Conservation (phyloP, 2,329 filamentous ascomycete genomes). For the Coniella vitis region DNA sequence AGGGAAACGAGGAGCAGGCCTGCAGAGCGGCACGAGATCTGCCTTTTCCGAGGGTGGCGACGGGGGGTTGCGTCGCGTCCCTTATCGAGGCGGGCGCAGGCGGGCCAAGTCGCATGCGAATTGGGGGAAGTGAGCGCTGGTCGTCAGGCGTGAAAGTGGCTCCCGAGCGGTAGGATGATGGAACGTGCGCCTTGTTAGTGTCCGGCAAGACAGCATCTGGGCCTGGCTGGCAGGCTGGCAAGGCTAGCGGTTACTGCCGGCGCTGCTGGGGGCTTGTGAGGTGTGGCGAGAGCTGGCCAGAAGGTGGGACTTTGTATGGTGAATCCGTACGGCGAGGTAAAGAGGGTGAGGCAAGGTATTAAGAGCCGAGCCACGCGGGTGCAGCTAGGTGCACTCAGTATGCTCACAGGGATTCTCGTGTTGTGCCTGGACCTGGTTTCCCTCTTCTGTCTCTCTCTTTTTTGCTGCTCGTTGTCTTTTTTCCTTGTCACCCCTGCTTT, state of each 20-base stretch:
- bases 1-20: not conserved
- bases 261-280: constrained; percentile 11
- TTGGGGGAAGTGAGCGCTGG: not conserved
- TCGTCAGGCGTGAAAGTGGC: no score
- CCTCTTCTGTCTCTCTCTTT: no score
- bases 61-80: not conserved
- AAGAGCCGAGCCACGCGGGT: no score
- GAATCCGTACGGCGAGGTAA: not conserved
- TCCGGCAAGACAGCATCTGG: no score
- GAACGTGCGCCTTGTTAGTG: not conserved
- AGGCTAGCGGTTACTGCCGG: constrained; percentile 12
- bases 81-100: not conserved
- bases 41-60: not conserved
- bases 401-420: no score
- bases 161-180: not conserved
- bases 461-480: no score
- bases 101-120: not conserved
- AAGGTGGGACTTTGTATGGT: not conserved
- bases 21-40: not conserved
- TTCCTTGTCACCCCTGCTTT: no score
- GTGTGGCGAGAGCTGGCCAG: constrained; percentile 13
- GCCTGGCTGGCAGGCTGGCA: constrained; percentile 11
- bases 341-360: not conserved
- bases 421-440: no score
- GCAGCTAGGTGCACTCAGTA: no score